Evolutionary conservation across 768 basidiomycete genomes (phyloP), one percentile per base, ranked within the genome.

Genomic region (Boletus reticulatus): DNA sequence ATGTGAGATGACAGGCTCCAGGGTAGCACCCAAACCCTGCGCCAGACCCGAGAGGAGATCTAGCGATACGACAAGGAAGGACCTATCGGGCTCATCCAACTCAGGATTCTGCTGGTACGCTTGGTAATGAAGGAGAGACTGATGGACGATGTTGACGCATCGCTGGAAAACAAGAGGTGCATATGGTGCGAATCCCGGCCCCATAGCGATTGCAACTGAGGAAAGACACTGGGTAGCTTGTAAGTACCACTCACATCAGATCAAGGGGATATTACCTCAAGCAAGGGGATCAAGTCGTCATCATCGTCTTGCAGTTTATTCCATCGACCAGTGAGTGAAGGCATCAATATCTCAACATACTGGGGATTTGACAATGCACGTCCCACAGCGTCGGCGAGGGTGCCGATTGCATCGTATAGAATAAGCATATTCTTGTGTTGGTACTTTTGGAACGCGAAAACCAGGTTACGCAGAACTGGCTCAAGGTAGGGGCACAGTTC

Each of bases 361-460:
- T 83, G 75, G 9, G 92, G 82, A 68, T 94, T 92, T 66, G 89
- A 86, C 58, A 99, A 75, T 6, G 93, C 90, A 38, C 86, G 70
- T 4, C 95, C 95, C 43, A 99, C 97, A 5, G 95, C 94, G 67
- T 99, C 97, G 8, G 97, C 97, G 37, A 99, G 79, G 1, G 97
- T 99, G 8, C 97, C 97, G 44, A 99, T 89, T n/a, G 97, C 97
- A 65, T 99, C 97, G 67, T 98, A 98, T 32, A 99, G 76, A 57
- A 98, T 99, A 62, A 99, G 82, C 83, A 98, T 88, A 70, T 99
- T 99, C 81, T 98, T 98, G 74, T 97, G 95, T 69, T 99, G 97
- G 73, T 99, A 99, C 75, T 97, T 98, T 54, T 91, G 84, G 73
- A 98, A 99, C 1, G 97, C 97, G 60, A 92, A 85, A 37, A 98